Evolutionary conservation across 202 grass and related monocot genomes (phyloP), one percentile per base, ranked within the genome.

Genomic region (Zizania palustris): DNA sequence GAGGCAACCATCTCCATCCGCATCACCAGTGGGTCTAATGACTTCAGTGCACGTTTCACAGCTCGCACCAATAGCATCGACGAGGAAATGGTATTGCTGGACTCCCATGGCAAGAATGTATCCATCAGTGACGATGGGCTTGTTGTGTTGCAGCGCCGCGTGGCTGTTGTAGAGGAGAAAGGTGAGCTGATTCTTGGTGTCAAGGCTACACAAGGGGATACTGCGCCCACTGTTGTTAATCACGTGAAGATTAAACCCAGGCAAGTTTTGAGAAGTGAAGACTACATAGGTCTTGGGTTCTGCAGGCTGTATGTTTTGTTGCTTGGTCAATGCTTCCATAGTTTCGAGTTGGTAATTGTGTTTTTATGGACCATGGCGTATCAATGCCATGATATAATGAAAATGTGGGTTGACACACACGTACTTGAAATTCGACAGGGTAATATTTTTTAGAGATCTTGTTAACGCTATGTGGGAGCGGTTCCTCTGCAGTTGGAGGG

Each of bases 301-400:
- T 13, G 15, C 12, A 60, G 15, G 9, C 7, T 79, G 8, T 22
- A 69, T 1, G 56, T 59, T 4, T 7, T 58, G 5, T 68, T 3
- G 75, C 50, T 6, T 78, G 63, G 48, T 78, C 75, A 34, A 15
- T 67, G 49, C 63, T 68, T 56, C 50, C 63, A 19, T 67, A 65
- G 18, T n/a, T n/a, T n/a, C n/a, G n/a, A n/a, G n/a, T n/a, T n/a
- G n/a, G n/a, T n/a, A n/a, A n/a, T n/a, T n/a, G n/a, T n/a, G n/a
- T n/a, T n/a, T n/a, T n/a, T n/a, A n/a, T n/a, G n/a, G n/a, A n/a
- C n/a, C n/a, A n/a, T n/a, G n/a, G n/a, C n/a, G n/a, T n/a, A n/a
- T n/a, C n/a, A n/a, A n/a, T n/a, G n/a, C n/a, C n/a, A n/a, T n/a
- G n/a, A n/a, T n/a, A n/a, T n/a, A n/a, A n/a, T n/a, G n/a, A n/a